Percentiles rank a stretch among this genome's conserved stretches.
phyloP scores from a whole-genome alignment of 768 basidiomycete species.

The Tricholoma terreum region DNA sequence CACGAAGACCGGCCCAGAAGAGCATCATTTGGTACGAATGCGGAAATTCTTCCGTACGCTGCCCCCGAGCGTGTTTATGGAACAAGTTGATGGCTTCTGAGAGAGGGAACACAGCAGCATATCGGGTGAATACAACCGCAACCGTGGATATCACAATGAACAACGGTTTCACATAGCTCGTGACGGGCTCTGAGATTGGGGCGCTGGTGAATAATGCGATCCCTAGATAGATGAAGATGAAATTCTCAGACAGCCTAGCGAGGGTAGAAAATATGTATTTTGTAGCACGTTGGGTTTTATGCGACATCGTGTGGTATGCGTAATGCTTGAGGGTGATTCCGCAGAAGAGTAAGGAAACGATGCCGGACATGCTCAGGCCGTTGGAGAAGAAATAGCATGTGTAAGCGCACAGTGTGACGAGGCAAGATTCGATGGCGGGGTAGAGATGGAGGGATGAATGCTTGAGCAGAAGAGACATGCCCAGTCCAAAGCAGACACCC shows the following conservation, averaged over 20 bases:
- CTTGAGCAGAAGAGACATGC: slow-evolving; percentile 89
- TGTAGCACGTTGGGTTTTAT: slow-evolving; percentile 86
- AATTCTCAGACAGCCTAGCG: slow-evolving; percentile 95
- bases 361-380: slow-evolving; percentile 90
- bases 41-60: slow-evolving; percentile 86
- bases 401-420: slow-evolving; percentile 92
- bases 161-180: slow-evolving; percentile 88
- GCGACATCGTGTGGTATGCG: slow-evolving; percentile 99
- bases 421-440: slow-evolving; percentile 96
- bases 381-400: slow-evolving; percentile 99
- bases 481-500: slow-evolving; percentile 88
- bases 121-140: slow-evolving; percentile 91
- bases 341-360: slow-evolving; percentile 96
- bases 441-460: slow-evolving; percentile 85
- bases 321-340: slow-evolving; percentile 99
- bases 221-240: slow-evolving; percentile 99
- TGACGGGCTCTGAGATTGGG: slow-evolving; percentile 73
- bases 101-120: slow-evolving; percentile 93
- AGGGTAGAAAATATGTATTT: slow-evolving; percentile 96
- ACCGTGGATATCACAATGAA: slow-evolving; percentile 92
- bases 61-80: slow-evolving; percentile 77
- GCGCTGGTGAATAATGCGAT: slow-evolving; percentile 92
- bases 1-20: slow-evolving; percentile 96
- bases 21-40: slow-evolving; percentile 99
- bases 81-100: slow-evolving; percentile 94